Base-by-base conservation (phyloP, 2,329 filamentous ascomycete genomes). In the Chrysoporthe austroafricana region DNA sequence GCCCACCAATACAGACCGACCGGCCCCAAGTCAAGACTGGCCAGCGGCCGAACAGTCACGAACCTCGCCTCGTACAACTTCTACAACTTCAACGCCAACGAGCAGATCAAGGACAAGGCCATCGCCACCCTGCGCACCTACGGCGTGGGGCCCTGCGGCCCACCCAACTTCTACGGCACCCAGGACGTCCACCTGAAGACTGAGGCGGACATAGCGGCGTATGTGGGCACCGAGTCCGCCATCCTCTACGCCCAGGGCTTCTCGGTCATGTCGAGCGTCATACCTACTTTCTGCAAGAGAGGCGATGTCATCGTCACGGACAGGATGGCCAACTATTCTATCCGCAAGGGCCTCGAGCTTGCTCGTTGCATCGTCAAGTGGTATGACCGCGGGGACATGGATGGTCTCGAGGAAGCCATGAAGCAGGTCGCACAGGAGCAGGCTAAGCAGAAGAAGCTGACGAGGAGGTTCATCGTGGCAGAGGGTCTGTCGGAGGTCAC, bases 151-250 rank as follows among this genome's bases (percentile, higher is more conserved):
- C 95, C 96, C 67, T 99, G 96, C 77, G 96, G 96, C 26, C 96
- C 96, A 21, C 96, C 96, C 6, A 94, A 97, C 71, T 99, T 99
- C 82, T 99, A 99, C 81, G 96, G 94, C 72, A 99, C 94, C 43
- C 95, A 98, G 78, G 96, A 99, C 80, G 94, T 98, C 58, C 96
- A 99, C 79, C 95, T 97, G 88, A 96, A 96, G 83, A 94, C 93
- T 18, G 96, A 99, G 81, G 88, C 92, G 66, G 95, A 98, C 77
- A 94, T 99, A 75, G 94, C 96, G 34, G 87, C 91, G 11, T 97
- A 95, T 77, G 81, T 99, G 36, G 96, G 96, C 34, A 93, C 92
- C 1, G 89, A 94, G 65, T 90, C 91, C 43, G 96, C 93, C 76
- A 98, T 99, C 73, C 90, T 99, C 69, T 99, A 99, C 76, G 92